A percentile compares a stretch with the other conserved stretches of the same genome.
phyloP scores from a whole-genome alignment of 805 yeast species.

The Clavispora santaluciae region DNA sequence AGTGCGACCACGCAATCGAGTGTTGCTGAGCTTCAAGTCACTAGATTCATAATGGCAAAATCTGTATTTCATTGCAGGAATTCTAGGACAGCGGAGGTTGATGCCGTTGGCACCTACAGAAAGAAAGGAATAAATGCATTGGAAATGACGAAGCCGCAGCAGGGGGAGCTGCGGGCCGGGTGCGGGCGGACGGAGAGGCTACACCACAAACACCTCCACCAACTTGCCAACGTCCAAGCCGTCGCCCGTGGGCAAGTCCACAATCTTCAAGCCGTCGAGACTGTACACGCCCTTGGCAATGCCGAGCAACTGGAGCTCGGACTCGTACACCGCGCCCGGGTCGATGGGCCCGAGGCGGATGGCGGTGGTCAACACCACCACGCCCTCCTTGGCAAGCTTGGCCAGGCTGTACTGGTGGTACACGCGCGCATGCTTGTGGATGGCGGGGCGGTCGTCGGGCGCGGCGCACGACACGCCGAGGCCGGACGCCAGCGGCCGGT shows the following conservation, averaged over 20 bases:
- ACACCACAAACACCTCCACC: conserved; percentile 60
- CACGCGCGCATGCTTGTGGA: conserved; percentile 22
- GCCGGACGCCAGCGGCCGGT: neutral
- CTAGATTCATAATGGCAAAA: too few relatives aligned
- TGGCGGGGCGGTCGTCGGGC: neutral
- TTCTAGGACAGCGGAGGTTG: too few relatives aligned
- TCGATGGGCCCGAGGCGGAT: conserved; percentile 58
- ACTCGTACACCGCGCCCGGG: conserved; percentile 58
- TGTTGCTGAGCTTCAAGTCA: too few relatives aligned
- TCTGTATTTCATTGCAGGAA: too few relatives aligned
- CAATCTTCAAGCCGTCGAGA: conserved; percentile 59
- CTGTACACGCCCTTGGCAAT: conserved; percentile 60
- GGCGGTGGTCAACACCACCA: conserved; percentile 62
- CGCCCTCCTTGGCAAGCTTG: conserved; percentile 47
- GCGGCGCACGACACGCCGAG: neutral
- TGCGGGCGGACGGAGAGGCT: conserved; percentile 1
- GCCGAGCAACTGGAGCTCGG: conserved; percentile 57
- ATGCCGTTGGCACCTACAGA: too few relatives aligned
- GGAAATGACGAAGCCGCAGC: too few relatives aligned
- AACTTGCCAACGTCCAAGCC: conserved; percentile 65
- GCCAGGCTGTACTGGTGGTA: conserved; percentile 30
- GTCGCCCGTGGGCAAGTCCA: conserved; percentile 62
- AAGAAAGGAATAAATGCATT: too few relatives aligned
- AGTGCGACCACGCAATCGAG: too few relatives aligned
- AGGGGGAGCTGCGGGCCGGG: too few relatives aligned